phyloP scores from a whole-genome alignment of 2,329 filamentous ascomycete species.

The Setomelanomma holmii region DNA sequence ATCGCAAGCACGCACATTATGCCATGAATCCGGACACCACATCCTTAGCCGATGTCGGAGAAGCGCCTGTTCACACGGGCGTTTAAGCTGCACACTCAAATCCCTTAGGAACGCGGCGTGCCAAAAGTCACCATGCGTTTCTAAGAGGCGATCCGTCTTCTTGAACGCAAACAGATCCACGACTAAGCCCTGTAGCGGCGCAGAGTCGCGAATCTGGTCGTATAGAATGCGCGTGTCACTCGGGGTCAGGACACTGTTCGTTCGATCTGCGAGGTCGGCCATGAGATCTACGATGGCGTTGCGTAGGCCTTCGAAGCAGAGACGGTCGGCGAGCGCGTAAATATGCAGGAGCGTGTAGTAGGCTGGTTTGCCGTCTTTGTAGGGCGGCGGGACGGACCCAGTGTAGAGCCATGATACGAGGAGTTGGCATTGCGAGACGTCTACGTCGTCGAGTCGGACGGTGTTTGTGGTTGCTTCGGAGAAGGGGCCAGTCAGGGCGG shows the following conservation, averaged over 20 bases:
- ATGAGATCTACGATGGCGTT: slow-evolving; percentile 55
- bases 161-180: slow-evolving; percentile 61
- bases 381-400: slow-evolving; percentile 49
- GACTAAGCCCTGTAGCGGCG: slow-evolving; percentile 51
- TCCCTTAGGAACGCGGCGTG: slow-evolving; percentile 58
- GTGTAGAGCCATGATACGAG: slow-evolving; percentile 62
- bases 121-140: slow-evolving; percentile 56
- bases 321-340: slow-evolving; percentile 55
- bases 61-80: slow-evolving; percentile 52
- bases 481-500: slow-evolving; percentile 57
- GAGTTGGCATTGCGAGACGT: slow-evolving; percentile 57
- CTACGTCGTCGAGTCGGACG: slow-evolving; percentile 54
- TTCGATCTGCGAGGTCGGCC: slow-evolving; percentile 54
- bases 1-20: slow-evolving; percentile 47
- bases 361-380: slow-evolving; percentile 56
- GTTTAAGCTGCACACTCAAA: slow-evolving; percentile 55
- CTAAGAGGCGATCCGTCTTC: slow-evolving; percentile 58
- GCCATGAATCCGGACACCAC: slow-evolving; percentile 48
- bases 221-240: slow-evolving; percentile 58
- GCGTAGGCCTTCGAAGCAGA: slow-evolving; percentile 54
- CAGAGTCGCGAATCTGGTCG: slow-evolving; percentile 49
- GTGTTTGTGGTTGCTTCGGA: slow-evolving; percentile 53
- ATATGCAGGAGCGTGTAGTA: slow-evolving; percentile 59
- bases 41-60: slow-evolving; percentile 50
- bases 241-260: slow-evolving; percentile 59